Evolutionary conservation across 305 asterid genomes (phyloP).

Genomic region (Stenogyne calaminthoides): DNA sequence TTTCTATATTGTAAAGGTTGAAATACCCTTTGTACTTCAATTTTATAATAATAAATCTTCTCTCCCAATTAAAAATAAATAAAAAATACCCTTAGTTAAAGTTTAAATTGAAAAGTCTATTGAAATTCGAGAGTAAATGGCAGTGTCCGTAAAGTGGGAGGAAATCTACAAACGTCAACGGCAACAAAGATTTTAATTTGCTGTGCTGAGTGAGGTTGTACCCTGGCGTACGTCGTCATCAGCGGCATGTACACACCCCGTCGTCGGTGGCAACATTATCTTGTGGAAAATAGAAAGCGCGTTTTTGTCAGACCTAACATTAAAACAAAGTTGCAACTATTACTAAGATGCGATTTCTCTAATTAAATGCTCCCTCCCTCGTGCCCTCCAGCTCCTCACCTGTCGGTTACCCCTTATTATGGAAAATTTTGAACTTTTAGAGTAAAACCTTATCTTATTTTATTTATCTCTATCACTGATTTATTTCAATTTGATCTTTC

Average conservation of each 20-base stretch:
- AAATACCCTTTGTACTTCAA: too few relatives aligned
- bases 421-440: background rate
- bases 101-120: too few relatives aligned
- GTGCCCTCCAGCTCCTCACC: constrained; percentile 47
- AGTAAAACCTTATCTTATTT: too few relatives aligned
- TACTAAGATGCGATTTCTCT: background rate
- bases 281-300: constrained; percentile 39
- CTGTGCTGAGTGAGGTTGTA: constrained; percentile 19
- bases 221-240: constrained; percentile 6
- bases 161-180: constrained; percentile 23
- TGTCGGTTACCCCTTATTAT: constrained; percentile 27
- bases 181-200: background rate
- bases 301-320: constrained; percentile 24
- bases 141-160: constrained; percentile 1
- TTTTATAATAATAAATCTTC: too few relatives aligned
- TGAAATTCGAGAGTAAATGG: background rate
- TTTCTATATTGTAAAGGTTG: too few relatives aligned
- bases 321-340: background rate
- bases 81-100: too few relatives aligned
- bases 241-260: background rate
- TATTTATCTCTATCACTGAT: background rate
- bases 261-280: constrained; percentile 29
- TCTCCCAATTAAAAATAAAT: too few relatives aligned
- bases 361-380: constrained; percentile 28
- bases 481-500: background rate